phyloP scores from a whole-genome alignment of 1,139 yeast species.

The Yamadazyma sp. region DNA sequence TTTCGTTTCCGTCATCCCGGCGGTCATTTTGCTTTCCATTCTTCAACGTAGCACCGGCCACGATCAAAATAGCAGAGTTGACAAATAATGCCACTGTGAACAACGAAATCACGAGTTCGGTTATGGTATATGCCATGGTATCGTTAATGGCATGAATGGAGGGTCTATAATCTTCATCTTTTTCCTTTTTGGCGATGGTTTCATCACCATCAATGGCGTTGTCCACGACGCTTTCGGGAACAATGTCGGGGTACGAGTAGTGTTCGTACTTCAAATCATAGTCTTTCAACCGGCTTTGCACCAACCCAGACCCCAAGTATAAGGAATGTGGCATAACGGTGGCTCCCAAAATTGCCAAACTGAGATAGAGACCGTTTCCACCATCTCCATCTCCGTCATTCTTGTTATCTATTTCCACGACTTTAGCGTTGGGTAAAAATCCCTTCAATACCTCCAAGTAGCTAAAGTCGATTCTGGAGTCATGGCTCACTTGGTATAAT shows the following conservation, averaged over 20 bases:
- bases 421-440: slow-evolving; percentile 71
- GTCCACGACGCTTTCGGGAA: not conserved
- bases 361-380: slow-evolving; percentile 70
- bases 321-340: slow-evolving; percentile 98
- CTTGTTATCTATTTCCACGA: slow-evolving; percentile 43
- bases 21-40: slow-evolving; percentile 10
- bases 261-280: slow-evolving; percentile 68
- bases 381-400: slow-evolving; percentile 53
- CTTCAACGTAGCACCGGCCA: slow-evolving; percentile 72
- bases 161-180: slow-evolving; percentile 54
- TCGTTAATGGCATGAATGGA: slow-evolving; percentile 65
- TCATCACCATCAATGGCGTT: not conserved
- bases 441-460: slow-evolving; percentile 64
- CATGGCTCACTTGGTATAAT: slow-evolving; percentile 63
- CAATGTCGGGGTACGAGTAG: not conserved
- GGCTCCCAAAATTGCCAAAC: slow-evolving; percentile 92
- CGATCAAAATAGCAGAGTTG: slow-evolving; percentile 73
- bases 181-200: slow-evolving; percentile 1
- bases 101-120: slow-evolving; percentile 63
- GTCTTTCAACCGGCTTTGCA: slow-evolving; percentile 83
- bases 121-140: slow-evolving; percentile 64
- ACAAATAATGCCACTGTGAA: slow-evolving; percentile 79
- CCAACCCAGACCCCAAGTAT: slow-evolving; percentile 89
- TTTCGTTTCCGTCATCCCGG: slow-evolving; percentile 49
- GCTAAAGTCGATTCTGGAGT: slow-evolving; percentile 48